These are phyloP conservation scores for Taiwanofungus camphoratus DNA, from an alignment of 1,284 basidiomycete genomes.

Conservation along the genomic window DNA sequence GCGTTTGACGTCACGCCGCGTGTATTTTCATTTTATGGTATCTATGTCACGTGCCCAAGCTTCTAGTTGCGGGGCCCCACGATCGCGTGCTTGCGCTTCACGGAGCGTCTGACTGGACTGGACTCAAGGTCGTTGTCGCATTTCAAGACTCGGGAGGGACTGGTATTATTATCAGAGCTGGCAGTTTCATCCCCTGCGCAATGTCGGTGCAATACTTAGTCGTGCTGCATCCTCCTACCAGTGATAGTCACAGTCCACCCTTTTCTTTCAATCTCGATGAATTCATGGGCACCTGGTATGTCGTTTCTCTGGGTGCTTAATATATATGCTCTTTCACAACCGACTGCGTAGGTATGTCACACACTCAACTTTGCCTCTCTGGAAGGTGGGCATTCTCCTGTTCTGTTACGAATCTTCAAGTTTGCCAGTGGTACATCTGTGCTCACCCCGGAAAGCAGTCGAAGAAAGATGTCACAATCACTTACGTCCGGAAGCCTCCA, in stretches of 20 bases:
- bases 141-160: too few relatives aligned
- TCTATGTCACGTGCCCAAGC: too few relatives aligned
- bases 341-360: slow-evolving; percentile 31
- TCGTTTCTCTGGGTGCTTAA: background rate
- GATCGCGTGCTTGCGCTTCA: too few relatives aligned
- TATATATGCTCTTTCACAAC: background rate
- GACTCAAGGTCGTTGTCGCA: too few relatives aligned
- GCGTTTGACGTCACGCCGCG: slow-evolving; percentile 15
- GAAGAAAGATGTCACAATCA: slow-evolving; percentile 41
- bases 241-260: slow-evolving; percentile 8
- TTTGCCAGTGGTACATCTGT: background rate
- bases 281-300: slow-evolving; percentile 38
- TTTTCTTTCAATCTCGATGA: slow-evolving; percentile 23
- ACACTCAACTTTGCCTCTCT: slow-evolving; percentile 41
- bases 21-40: too few relatives aligned
- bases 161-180: too few relatives aligned
- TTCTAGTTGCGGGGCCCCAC: too few relatives aligned
- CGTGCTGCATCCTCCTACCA: too few relatives aligned
- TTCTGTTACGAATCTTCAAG: background rate
- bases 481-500: slow-evolving; percentile 28
- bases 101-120: too few relatives aligned
- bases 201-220: too few relatives aligned
- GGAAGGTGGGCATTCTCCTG: slow-evolving; percentile 33
- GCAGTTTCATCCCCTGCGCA: too few relatives aligned
- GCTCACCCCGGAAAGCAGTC: slow-evolving; percentile 16